Evolutionary conservation across 2,329 filamentous ascomycete species (phyloP).

Genomic region (Sporothrix mexicana): DNA sequence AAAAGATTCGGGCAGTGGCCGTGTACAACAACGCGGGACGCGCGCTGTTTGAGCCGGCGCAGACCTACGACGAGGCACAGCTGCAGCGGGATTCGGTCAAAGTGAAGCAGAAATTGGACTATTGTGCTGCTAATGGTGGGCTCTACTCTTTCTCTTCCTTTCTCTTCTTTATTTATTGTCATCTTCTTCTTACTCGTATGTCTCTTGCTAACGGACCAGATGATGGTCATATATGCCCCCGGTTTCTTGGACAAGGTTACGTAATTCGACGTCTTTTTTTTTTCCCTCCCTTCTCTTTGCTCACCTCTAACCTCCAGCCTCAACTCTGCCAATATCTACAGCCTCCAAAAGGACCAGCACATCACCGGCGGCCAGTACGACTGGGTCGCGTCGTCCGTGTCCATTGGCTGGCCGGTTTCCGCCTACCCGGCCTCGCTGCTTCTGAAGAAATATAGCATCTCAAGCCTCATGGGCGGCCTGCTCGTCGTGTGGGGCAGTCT

Average conservation of each 20-base stretch:
- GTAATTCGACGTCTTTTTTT: not conserved
- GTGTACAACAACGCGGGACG: not conserved
- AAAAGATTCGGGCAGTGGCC: not conserved
- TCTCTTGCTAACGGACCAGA: not conserved
- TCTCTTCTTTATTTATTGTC: no score
- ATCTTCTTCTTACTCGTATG: no score
- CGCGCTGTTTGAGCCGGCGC: not conserved
- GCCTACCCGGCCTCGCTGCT: not conserved
- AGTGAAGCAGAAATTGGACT: not conserved
- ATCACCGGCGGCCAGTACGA: not conserved
- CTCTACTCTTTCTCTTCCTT: not conserved
- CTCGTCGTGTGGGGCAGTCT: not conserved
- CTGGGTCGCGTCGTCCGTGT: not conserved
- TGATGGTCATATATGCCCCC: not conserved
- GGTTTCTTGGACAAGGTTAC: not conserved
- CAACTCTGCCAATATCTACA: not conserved
- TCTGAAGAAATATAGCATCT: not conserved
- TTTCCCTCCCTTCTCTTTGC: no score
- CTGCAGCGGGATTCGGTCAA: not conserved
- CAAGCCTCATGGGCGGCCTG: not conserved
- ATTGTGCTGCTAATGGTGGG: not conserved
- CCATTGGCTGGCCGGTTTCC: not conserved
- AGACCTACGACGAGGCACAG: not conserved
- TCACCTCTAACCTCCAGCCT: not conserved
- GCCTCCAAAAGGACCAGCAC: not conserved